phyloP scores from a whole-genome alignment of 345 rosid genomes.

The Ailanthus altissimus region DNA sequence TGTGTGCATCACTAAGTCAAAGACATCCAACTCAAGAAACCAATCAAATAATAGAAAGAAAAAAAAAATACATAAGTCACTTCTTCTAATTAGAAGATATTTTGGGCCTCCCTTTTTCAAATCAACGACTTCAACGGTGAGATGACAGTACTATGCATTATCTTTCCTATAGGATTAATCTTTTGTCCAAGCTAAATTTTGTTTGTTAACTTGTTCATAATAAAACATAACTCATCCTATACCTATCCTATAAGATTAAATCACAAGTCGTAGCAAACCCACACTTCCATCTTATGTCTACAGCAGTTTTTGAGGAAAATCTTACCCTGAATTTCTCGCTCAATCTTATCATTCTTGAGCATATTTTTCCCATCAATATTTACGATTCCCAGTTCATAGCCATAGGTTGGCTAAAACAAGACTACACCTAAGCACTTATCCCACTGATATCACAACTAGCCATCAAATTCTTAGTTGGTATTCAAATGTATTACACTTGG shows the following conservation, averaged over 20 bases:
- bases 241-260: neutral
- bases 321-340: neutral
- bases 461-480: neutral
- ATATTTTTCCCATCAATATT: neutral
- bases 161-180: neutral
- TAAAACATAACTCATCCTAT: neutral
- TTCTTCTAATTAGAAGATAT: neutral
- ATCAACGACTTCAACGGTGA: neutral
- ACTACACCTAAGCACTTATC: neutral
- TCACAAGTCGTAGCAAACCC: neutral
- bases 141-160: neutral
- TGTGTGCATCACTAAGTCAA: neutral
- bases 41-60: neutral
- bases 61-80: neutral
- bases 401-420: neutral
- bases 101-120: neutral
- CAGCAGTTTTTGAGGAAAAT: neutral
- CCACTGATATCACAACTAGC: neutral
- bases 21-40: neutral
- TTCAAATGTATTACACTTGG: neutral
- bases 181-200: neutral
- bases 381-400: neutral
- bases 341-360: neutral
- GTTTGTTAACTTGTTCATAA: constrained; percentile 2
- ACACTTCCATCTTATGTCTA: neutral